Conservation (phyloP, 2,329 filamentous ascomycete species). For the Canariomyces notabilis region DNA sequence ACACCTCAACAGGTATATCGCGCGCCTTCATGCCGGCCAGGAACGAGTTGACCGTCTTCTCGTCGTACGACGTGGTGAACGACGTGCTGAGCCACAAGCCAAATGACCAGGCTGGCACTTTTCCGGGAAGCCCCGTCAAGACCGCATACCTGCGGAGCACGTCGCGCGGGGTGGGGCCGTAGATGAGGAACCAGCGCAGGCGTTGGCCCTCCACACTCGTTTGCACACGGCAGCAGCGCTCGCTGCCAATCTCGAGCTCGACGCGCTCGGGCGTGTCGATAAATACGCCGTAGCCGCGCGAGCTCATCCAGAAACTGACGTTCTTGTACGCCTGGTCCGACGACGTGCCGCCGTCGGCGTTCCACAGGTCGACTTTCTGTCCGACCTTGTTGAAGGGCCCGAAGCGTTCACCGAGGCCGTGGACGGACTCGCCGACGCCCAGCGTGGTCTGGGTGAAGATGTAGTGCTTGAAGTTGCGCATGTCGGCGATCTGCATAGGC, state of each 20-base stretch:
- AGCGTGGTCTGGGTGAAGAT: slow-evolving; percentile 53
- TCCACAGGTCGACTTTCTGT: slow-evolving; percentile 62
- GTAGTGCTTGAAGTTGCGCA: slow-evolving; percentile 49
- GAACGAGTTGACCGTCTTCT: slow-evolving; percentile 62
- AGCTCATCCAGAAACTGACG: slow-evolving; percentile 64
- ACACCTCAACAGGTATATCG: slow-evolving; percentile 62
- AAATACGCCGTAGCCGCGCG: slow-evolving; percentile 71
- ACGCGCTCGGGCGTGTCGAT: slow-evolving; percentile 66
- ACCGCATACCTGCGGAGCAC: slow-evolving; percentile 62
- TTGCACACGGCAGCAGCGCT: slow-evolving; percentile 66
- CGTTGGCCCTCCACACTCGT: slow-evolving; percentile 64
- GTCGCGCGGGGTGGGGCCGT: slow-evolving; percentile 66
- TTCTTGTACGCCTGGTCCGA: slow-evolving; percentile 71
- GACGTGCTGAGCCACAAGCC: slow-evolving; percentile 73
- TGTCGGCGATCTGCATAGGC: slow-evolving; percentile 49
- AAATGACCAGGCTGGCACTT: slow-evolving; percentile 68
- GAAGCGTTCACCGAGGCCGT: slow-evolving; percentile 72
- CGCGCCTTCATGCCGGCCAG: slow-evolving; percentile 63
- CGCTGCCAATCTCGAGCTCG: slow-evolving; percentile 68
- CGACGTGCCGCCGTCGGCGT: slow-evolving; percentile 59
- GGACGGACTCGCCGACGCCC: slow-evolving; percentile 59
- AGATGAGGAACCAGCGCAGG: slow-evolving; percentile 69
- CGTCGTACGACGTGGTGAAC: slow-evolving; percentile 69
- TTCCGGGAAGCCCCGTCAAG: slow-evolving; percentile 60
- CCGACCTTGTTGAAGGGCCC: slow-evolving; percentile 73